Base-by-base conservation (phyloP, 176 grass and related monocot species). In the Carex myosuroides region DNA sequence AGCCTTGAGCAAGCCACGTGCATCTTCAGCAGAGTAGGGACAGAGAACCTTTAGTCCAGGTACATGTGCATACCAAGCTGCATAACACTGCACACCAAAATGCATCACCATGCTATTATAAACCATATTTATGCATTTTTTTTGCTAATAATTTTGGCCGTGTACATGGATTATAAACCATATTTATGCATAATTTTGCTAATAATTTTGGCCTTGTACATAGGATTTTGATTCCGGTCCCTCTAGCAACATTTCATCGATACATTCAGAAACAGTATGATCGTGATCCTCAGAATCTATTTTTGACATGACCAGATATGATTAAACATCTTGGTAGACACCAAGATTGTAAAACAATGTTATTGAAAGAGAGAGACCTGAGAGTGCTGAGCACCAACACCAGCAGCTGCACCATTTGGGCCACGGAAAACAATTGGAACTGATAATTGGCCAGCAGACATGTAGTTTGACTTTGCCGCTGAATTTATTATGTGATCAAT, bases 401-500 rank as follows among this genome's bases (percentile, higher is more conserved):
- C 96, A 82, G 96, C 93, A 83, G 93, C 89, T 84, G 95, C 95
- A 79, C 92, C 92, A 83, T 98, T 95, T 70, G 95, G 92, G 72
- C 92, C 92, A 85, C 95, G 91, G 71, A 98, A 98, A 90, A 95
- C 95, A 83, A 98, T 98, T 82, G 92, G 92, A 20, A 98, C 95
- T 55, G 60, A 60, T 53, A 98, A 87, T 85, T 95, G 88, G 70
- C 95, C 96, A 58, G 89, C 88, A 52, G 96, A 99, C 96, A 99
- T 99, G 91, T 95, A 95, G 57, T 99, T 99, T 48, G 96, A 92
- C 86, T 99, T 99, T 85, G 93, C 91, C 69, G 91, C 96, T 69
- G 96, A 99, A 91, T 95, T 99, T 64, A 99, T 99, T 75, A 99
- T 95, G 68, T 99, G 96, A 86, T 99, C 96, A 86, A 99, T 99